Conservation (phyloP, 768 basidiomycete genomes). For the Megacollybia marginata region DNA sequence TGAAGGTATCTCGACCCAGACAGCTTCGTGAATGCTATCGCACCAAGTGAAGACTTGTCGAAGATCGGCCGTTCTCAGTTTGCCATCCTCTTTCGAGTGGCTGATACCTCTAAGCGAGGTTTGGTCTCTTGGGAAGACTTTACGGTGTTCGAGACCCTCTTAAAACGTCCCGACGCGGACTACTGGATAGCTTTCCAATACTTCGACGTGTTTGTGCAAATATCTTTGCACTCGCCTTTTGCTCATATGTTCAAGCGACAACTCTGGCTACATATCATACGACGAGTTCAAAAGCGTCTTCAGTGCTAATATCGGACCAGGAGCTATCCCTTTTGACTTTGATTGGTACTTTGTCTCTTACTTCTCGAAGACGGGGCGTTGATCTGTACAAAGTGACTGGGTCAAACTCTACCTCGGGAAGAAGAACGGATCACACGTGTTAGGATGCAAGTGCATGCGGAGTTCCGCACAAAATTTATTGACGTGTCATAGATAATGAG, state of each 20-base stretch:
- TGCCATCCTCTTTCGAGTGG: slow-evolving; percentile 83
- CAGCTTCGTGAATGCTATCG: slow-evolving; percentile 93
- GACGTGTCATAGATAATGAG: slow-evolving; percentile 65
- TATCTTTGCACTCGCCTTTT: slow-evolving; percentile 6
- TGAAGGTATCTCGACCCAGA: slow-evolving; percentile 78
- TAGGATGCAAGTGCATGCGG: slow-evolving; percentile 64
- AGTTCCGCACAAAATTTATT: neutral
- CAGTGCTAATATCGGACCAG: slow-evolving; percentile 66
- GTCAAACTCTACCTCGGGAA: slow-evolving; percentile 93
- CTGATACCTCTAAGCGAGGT: slow-evolving; percentile 69
- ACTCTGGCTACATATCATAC: slow-evolving; percentile 87
- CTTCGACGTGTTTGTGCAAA: slow-evolving; percentile 79
- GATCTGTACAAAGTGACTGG: slow-evolving; percentile 64
- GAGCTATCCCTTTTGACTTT: slow-evolving; percentile 91
- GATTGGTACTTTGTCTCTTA: slow-evolving; percentile 54
- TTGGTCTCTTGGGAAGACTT: slow-evolving; percentile 94
- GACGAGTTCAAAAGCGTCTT: slow-evolving; percentile 95
- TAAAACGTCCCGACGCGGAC: slow-evolving; percentile 94
- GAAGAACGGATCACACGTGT: slow-evolving; percentile 82
- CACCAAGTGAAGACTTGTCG: slow-evolving; percentile 75
- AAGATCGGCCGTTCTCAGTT: slow-evolving; percentile 88
- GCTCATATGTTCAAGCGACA: slow-evolving; percentile 47
- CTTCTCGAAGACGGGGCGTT: neutral
- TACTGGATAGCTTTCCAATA: slow-evolving; percentile 96
- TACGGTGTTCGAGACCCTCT: slow-evolving; percentile 85